phyloP scores from a whole-genome alignment of 805 yeast genomes.

The Ogataea allantospora region DNA sequence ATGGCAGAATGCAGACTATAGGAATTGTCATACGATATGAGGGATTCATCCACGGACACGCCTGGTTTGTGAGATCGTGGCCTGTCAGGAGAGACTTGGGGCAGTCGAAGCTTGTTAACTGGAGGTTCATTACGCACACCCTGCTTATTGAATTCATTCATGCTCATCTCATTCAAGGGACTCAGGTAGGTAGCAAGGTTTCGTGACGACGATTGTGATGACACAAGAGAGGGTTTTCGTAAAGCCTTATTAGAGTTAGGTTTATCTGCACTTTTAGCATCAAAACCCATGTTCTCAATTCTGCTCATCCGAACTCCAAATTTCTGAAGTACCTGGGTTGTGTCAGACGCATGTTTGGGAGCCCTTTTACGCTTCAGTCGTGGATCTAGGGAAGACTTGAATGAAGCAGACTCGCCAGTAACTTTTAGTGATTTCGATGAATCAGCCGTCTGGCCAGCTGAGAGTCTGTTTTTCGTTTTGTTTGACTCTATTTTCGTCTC shows the following conservation, averaged over 20 bases:
- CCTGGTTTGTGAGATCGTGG: constrained; percentile 20
- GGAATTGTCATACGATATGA: constrained; percentile 27
- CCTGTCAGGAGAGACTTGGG: not conserved
- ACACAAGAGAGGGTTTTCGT: not conserved
- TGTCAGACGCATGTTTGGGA: constrained; percentile 4
- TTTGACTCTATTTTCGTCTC: too few relatives aligned
- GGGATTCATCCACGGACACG: constrained; percentile 27
- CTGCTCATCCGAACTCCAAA: constrained; percentile 31
- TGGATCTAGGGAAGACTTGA: constrained; percentile 27
- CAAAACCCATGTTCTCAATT: constrained; percentile 18
- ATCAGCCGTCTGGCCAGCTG: not conserved
- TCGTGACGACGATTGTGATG: constrained; percentile 27
- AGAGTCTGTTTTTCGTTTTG: constrained; percentile 7
- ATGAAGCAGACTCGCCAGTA: not conserved
- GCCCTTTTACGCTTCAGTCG: constrained; percentile 7
- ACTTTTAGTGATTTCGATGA: not conserved
- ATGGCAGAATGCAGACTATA: constrained; percentile 34
- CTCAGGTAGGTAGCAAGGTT: constrained; percentile 26
- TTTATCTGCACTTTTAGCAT: not conserved
- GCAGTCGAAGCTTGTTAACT: not conserved
- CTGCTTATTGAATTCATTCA: constrained; percentile 22
- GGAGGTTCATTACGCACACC: not conserved
- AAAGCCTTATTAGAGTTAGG: not conserved
- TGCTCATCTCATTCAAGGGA: constrained; percentile 13
- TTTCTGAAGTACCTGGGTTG: constrained; percentile 26